Conservation (phyloP, 257 asterid species). For the Salvia rosmarinus region DNA sequence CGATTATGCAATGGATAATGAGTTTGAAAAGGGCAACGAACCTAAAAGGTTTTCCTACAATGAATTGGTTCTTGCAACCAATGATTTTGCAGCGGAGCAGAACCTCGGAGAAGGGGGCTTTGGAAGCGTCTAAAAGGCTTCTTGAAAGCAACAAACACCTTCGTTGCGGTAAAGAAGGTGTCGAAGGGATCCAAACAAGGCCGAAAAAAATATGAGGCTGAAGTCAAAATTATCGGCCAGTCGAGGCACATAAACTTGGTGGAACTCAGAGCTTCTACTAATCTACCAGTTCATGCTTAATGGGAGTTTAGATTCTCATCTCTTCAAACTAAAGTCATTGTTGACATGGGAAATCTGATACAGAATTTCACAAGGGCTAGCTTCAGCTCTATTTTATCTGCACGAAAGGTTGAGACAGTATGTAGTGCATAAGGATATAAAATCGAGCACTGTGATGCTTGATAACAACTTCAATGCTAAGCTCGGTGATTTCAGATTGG, state of each 20-base stretch:
- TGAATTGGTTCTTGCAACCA: constrained; percentile 15
- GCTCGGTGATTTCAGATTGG: neutral
- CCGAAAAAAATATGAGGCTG: neutral
- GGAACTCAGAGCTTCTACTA: constrained; percentile 8
- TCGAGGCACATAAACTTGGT: neutral
- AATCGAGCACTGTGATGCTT: neutral
- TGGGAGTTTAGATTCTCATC: constrained; percentile 9
- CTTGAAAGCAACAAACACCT: neutral
- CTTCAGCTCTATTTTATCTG: neutral
- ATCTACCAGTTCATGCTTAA: neutral
- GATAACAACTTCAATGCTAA: constrained; percentile 9
- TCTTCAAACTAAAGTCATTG: neutral
- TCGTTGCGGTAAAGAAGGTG: neutral
- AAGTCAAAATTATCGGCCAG: neutral
- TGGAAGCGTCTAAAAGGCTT: constrained; percentile 27
- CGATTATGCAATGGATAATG: constrained; percentile 29
- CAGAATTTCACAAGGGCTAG: constrained; percentile 5
- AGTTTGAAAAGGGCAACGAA: constrained; percentile 35
- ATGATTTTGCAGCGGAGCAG: neutral
- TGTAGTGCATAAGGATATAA: constrained; percentile 6
- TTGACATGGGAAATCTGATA: neutral
- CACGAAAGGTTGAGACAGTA: neutral
- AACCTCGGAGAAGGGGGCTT: constrained; percentile 40
- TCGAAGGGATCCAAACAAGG: neutral
- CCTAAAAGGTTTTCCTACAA: constrained; percentile 33